Conservation (phyloP, 2,329 filamentous ascomycete species). For the Monilinia laxa region DNA sequence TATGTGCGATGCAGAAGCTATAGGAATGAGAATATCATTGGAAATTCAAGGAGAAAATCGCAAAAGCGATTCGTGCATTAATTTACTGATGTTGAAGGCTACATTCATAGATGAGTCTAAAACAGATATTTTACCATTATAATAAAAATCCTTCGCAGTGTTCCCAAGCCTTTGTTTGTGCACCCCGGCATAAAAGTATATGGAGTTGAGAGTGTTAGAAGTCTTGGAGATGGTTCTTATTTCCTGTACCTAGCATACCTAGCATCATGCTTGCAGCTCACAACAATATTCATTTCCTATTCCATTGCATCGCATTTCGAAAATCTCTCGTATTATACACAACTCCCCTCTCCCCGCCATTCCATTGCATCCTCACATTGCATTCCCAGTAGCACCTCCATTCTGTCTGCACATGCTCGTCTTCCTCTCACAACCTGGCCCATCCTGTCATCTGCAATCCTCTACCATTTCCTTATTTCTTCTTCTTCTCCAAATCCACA, state of each 20-base stretch:
- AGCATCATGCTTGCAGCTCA: neutral
- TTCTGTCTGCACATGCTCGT: too few species aligned
- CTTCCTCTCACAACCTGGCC: too few species aligned
- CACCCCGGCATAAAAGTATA: neutral
- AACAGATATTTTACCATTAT: too few species aligned
- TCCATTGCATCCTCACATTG: neutral
- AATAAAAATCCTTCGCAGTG: too few species aligned
- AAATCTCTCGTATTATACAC: constrained; percentile 16
- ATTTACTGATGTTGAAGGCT: too few species aligned
- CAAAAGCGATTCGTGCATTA: too few species aligned
- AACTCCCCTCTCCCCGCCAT: neutral
- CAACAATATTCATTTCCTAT: constrained; percentile 8
- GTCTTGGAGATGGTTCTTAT: constrained; percentile 15
- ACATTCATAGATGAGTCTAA: too few species aligned
- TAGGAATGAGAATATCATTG: neutral
- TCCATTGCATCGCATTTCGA: constrained; percentile 12
- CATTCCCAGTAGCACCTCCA: too few species aligned
- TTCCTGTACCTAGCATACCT: constrained; percentile 7
- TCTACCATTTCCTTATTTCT: constrained; percentile 45
- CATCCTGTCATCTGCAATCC: too few species aligned
- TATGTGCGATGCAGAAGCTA: neutral
- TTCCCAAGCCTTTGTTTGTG: neutral
- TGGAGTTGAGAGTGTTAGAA: neutral
- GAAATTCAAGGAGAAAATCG: too few species aligned
- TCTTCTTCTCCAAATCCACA: constrained; percentile 66